Conservation (phyloP, 495 filamentous ascomycete genomes). For the Aspergillus diversus region DNA sequence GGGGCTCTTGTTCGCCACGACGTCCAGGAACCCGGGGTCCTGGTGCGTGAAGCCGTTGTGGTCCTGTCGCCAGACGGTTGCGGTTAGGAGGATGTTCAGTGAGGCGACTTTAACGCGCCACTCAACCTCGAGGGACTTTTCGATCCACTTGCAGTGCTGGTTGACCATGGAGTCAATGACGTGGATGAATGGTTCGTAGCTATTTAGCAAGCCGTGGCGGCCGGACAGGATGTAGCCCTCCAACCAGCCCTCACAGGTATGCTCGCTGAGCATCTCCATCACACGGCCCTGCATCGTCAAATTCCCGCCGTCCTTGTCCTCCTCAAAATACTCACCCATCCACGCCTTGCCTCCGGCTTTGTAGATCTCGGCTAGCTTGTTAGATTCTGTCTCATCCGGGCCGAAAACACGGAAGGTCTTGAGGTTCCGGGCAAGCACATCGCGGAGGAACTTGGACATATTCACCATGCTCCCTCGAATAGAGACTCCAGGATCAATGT, state of each 20-base stretch:
- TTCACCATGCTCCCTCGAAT: slow-evolving; percentile 62
- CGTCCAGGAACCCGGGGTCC: slow-evolving; percentile 75
- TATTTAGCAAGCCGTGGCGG: slow-evolving; percentile 72
- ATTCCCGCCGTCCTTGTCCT: slow-evolving; percentile 71
- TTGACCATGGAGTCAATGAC: slow-evolving; percentile 81
- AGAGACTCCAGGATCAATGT: slow-evolving; percentile 56
- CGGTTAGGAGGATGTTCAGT: slow-evolving; percentile 74
- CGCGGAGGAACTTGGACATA: slow-evolving; percentile 65
- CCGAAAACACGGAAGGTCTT: slow-evolving; percentile 72
- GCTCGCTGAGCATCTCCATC: slow-evolving; percentile 79
- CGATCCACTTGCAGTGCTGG: slow-evolving; percentile 80
- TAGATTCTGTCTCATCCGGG: slow-evolving; percentile 76
- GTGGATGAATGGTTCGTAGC: slow-evolving; percentile 79
- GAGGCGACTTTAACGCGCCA: slow-evolving; percentile 70
- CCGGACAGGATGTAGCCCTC: slow-evolving; percentile 75
- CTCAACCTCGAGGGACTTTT: slow-evolving; percentile 72
- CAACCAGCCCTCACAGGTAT: slow-evolving; percentile 77
- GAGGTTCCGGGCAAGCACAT: slow-evolving; percentile 62
- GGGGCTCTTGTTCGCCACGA: slow-evolving; percentile 73
- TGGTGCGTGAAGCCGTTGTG: slow-evolving; percentile 83
- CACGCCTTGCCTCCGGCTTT: slow-evolving; percentile 74
- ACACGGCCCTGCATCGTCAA: slow-evolving; percentile 64
- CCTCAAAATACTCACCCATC: slow-evolving; percentile 74
- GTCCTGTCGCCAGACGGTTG: slow-evolving; percentile 77
- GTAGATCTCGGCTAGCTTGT: slow-evolving; percentile 70